These are phyloP conservation scores for Silene uniflora DNA, from an alignment of 148 eudicot genomes.

Conservation along the genomic window DNA sequence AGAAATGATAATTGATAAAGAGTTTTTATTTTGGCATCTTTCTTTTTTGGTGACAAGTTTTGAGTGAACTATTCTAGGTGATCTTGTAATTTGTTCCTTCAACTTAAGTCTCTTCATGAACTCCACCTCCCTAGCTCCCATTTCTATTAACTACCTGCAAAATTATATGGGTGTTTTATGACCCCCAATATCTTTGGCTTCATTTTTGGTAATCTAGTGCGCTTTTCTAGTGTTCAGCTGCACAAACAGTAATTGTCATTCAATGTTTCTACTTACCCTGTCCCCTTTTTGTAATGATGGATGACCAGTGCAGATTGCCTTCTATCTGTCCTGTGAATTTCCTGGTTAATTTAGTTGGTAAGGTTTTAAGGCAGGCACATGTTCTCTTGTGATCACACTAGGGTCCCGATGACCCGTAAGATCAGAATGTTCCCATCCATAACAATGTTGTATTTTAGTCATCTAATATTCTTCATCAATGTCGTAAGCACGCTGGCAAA, in stretches of 20 bases:
- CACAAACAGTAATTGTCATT: background rate
- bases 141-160: too few relatives aligned
- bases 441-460: background rate
- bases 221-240: background rate
- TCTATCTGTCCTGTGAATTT: background rate
- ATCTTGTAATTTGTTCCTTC: too few relatives aligned
- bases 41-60: background rate
- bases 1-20: background rate
- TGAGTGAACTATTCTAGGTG: too few relatives aligned
- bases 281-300: background rate
- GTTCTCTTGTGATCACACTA: background rate
- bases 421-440: background rate
- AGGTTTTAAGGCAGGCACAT: background rate
- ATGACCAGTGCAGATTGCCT: background rate
- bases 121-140: too few relatives aligned
- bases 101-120: too few relatives aligned
- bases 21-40: background rate
- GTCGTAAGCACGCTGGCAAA: background rate
- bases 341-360: background rate
- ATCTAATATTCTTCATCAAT: background rate
- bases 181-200: conserved; percentile 3
- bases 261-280: background rate
- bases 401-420: background rate
- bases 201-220: background rate
- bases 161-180: background rate